A percentile compares a stretch with the other conserved stretches of the same genome.
phyloP scores from a whole-genome alignment of 2,329 filamentous ascomycete genomes.

The Trichoderma polysporum region DNA sequence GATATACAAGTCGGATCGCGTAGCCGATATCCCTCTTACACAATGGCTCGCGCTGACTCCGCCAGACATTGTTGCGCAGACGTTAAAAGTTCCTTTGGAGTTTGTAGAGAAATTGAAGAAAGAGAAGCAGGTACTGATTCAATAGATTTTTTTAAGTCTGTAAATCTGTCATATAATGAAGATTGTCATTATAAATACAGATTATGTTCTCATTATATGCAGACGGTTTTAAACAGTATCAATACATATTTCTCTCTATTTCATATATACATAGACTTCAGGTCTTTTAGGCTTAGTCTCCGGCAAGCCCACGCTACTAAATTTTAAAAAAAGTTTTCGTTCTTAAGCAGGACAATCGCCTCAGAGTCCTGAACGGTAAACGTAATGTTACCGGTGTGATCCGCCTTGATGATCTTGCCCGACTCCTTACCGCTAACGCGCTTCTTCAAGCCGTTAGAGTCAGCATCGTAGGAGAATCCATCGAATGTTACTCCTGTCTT shows the following conservation, averaged over 20 bases:
- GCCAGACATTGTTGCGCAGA: constrained; percentile 58
- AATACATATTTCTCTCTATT: background rate
- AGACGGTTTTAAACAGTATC: background rate
- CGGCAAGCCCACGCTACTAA: background rate
- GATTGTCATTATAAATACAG: background rate
- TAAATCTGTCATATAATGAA: background rate
- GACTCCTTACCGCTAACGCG: constrained; percentile 8
- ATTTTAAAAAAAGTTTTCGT: background rate
- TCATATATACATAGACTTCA: background rate
- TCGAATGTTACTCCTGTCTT: constrained; percentile 26
- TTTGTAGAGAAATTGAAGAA: constrained; percentile 59
- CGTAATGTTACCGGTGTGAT: constrained; percentile 17
- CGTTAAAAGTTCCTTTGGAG: constrained; percentile 57
- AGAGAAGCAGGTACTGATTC: constrained; percentile 59
- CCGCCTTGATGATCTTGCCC: constrained; percentile 19
- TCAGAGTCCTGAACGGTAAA: constrained; percentile 25
- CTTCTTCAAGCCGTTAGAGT: constrained; percentile 21
- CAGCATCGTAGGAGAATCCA: constrained; percentile 25
- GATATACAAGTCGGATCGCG: constrained; percentile 66
- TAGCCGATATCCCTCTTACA: constrained; percentile 64
- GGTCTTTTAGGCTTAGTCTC: background rate
- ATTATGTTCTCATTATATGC: background rate
- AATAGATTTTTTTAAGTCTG: background rate
- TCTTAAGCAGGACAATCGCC: constrained; percentile 24
- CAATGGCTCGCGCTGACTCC: constrained; percentile 71